A percentile compares a stretch with the other conserved stretches of the same genome.
phyloP scores from a whole-genome alignment of 164 flowering plant species.

The Umbellularia californica region DNA sequence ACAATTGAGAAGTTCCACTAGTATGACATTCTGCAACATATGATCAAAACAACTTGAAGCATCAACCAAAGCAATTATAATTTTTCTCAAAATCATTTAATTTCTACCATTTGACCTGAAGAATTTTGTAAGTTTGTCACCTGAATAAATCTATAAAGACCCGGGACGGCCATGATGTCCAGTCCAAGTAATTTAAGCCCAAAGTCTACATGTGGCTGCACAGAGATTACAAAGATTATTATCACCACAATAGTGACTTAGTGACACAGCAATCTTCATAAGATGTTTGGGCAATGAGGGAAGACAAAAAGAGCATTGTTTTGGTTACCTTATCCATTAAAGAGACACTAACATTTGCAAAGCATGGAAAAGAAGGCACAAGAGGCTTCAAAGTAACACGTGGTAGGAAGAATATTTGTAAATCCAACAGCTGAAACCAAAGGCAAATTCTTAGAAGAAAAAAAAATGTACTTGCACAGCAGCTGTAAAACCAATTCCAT shows the following conservation, averaged over 20 bases:
- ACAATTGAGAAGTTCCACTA: background rate
- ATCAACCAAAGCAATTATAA: background rate
- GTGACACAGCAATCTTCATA: background rate
- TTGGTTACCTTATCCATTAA: slow-evolving; percentile 71
- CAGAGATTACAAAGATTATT: slow-evolving; percentile 7
- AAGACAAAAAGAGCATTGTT: background rate
- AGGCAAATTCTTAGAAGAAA: slow-evolving; percentile 6
- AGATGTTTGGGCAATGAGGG: background rate
- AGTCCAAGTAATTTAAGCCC: slow-evolving; percentile 71
- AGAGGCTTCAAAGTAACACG: slow-evolving; percentile 77
- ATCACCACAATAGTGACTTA: background rate
- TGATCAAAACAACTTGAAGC: background rate
- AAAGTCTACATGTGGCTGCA: slow-evolving; percentile 86
- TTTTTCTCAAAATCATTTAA: background rate
- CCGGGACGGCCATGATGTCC: slow-evolving; percentile 91
- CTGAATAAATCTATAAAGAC: slow-evolving; percentile 70
- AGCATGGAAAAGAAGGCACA: slow-evolving; percentile 90
- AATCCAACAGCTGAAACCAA: slow-evolving; percentile 65
- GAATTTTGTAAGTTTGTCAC: slow-evolving; percentile 33
- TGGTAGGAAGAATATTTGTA: slow-evolving; percentile 63
- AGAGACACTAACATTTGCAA: slow-evolving; percentile 53
- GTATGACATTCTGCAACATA: background rate
- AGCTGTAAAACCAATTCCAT: slow-evolving; percentile 1
- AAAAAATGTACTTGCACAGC: slow-evolving; percentile 1
- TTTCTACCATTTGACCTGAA: background rate